Base-by-base conservation (phyloP, 2,329 filamentous ascomycete genomes). In the Diaporthe eres region DNA sequence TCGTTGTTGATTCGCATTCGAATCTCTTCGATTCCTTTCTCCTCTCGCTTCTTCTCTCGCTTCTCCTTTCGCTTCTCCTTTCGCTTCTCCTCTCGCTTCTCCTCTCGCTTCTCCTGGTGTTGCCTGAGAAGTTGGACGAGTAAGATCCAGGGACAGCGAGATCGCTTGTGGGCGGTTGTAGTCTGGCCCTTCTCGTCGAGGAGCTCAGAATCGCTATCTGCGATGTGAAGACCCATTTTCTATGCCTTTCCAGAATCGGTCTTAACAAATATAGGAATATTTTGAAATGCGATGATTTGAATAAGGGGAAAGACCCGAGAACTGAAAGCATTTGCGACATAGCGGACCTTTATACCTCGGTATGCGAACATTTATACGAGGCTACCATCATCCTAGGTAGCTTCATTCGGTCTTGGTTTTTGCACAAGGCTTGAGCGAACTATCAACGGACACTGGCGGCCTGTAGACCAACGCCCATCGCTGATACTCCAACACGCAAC, bases 341-440 rank as follows among this genome's bases (percentile, higher is more conserved):
- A 28, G 9, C 34, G 19, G n/a, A 15, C n/a, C 49, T 70, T 70
- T 55, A 53, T 70, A 53, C 13, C 13, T 8, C 5, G 49, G n/a
- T n/a, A 28, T 28, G 22, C 15, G 31, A 13, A 70, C 49, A 42
- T 22, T n/a, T 55, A 39, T 42, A 31, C 47, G 49, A 70, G 49
- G 5, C 22, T 42, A 17, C 34, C 65, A 28, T 42, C 49, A 28
- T 7, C n/a, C 13, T 7, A 5, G 31, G 17, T 25, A 53, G 47
- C 34, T 53, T 28, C 47, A 4, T 31, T 39, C 25, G 65, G 58
- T 25, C 13, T 17, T 49, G n/a, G 31, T 15, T 10, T 39, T 55
- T 39, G 47, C 13, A n/a, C 63, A 53, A 39, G 39, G 44, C 42
- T 51, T 68, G 31, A 42, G 49, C 31, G 65, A 53, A 28, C 65